Percentiles rank a stretch among this genome's conserved stretches.
phyloP scores from a whole-genome alignment of 1,284 basidiomycete species.

The Rhodotorula sp. region DNA sequence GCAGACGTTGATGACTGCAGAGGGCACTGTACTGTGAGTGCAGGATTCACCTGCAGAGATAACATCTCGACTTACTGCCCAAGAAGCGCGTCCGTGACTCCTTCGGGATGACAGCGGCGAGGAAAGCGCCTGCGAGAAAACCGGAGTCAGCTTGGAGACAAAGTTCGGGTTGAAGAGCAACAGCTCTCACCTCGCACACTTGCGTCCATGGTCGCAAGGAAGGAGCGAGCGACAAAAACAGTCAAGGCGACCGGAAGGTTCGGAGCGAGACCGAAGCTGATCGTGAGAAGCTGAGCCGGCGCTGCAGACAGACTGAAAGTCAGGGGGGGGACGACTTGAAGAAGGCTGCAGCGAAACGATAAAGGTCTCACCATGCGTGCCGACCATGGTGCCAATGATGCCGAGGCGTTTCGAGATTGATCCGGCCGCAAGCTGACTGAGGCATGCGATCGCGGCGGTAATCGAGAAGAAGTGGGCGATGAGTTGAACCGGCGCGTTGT shows the following conservation, averaged over 20 bases:
- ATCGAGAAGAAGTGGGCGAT: constrained; percentile 29
- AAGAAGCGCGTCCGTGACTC: constrained; percentile 30
- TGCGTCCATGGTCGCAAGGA: constrained; percentile 29
- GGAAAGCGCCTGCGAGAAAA: constrained; percentile 24
- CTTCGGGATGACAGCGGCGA: constrained; percentile 33
- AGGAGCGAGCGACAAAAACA: constrained; percentile 23
- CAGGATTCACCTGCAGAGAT: not conserved
- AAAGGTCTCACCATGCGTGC: constrained; percentile 24
- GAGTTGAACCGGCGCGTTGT: constrained; percentile 16
- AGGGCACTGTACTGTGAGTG: not conserved
- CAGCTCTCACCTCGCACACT: constrained; percentile 19
- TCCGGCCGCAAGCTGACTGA: constrained; percentile 25
- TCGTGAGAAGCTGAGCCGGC: constrained; percentile 35
- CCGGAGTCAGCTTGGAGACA: not conserved
- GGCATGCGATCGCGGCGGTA: constrained; percentile 19
- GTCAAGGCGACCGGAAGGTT: constrained; percentile 17
- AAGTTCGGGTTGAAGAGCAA: no score
- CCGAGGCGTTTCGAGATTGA: constrained; percentile 24
- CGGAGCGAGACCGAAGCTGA: constrained; percentile 27
- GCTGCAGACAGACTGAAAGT: not conserved
- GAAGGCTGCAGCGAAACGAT: no score
- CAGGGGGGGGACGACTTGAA: no score
- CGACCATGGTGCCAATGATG: constrained; percentile 36
- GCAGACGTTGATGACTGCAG: constrained; percentile 35
- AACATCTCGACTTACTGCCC: constrained; percentile 11